Evolutionary conservation across 495 filamentous ascomycete genomes (phyloP).

Genomic region (Penicillium silybi): DNA sequence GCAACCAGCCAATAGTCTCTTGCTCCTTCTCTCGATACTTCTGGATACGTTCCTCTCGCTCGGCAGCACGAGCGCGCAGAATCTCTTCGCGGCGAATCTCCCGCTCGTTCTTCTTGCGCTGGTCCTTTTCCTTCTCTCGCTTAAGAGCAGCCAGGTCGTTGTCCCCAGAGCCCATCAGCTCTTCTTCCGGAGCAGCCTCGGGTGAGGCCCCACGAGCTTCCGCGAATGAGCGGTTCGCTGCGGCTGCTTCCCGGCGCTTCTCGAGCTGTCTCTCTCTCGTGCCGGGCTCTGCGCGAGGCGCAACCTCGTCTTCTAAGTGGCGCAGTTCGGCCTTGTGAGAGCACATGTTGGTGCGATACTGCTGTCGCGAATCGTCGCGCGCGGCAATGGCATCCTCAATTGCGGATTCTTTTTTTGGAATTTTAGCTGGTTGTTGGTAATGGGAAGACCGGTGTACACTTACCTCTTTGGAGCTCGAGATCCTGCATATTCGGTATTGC

Average conservation of each 20-base stretch:
- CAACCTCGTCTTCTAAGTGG: slow-evolving; percentile 63
- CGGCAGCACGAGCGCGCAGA: slow-evolving; percentile 34
- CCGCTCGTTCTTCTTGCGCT: slow-evolving; percentile 42
- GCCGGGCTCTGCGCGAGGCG: slow-evolving; percentile 78
- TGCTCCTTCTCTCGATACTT: slow-evolving; percentile 43
- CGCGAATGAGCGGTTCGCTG: slow-evolving; percentile 46
- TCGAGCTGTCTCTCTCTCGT: slow-evolving; percentile 82
- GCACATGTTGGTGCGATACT: slow-evolving; percentile 54
- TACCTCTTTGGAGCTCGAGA: slow-evolving; percentile 64
- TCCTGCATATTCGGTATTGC: slow-evolving; percentile 74
- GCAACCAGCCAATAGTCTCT: slow-evolving; percentile 43
- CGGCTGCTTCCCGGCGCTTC: slow-evolving; percentile 63
- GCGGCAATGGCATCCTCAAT: slow-evolving; percentile 50
- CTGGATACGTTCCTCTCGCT: slow-evolving; percentile 42
- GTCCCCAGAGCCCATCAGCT: slow-evolving; percentile 41
- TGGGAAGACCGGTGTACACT: background rate
- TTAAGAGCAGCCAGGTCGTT: slow-evolving; percentile 39
- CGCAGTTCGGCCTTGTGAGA: slow-evolving; percentile 33
- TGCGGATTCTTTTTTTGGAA: slow-evolving; percentile 38
- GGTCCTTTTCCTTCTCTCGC: slow-evolving; percentile 37
- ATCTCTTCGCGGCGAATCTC: slow-evolving; percentile 43
- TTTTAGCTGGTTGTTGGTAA: background rate
- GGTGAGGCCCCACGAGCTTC: slow-evolving; percentile 40
- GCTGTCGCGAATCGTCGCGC: slow-evolving; percentile 52
- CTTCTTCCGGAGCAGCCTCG: slow-evolving; percentile 39